A percentile compares a stretch with the other conserved stretches of the same genome.
Evolutionary conservation across 176 grass and related monocot genomes (phyloP).

Genomic region (Triticum aestivum): IWGSC_CS_RefSeq_v2.1 NC_057798.1:769874475-769874974

Average conservation of each 20-base stretch:
- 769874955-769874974: conserved; percentile 41
- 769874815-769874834: neutral
- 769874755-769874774: neutral
- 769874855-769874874: conserved; percentile 12
- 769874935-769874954: conserved; percentile 91
- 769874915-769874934: conserved; percentile 78
- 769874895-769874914: conserved; percentile 94
- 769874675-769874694: conserved; percentile 89
- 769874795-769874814: neutral
- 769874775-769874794: too few species aligned
- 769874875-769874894: conserved; percentile 65
- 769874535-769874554: neutral
- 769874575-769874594: neutral
- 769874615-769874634: conserved; percentile 64
- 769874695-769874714: conserved; percentile 68
- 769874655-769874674: conserved; percentile 96
- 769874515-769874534: neutral
- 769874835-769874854: neutral
- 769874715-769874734: neutral
- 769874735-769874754: neutral
- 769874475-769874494: neutral
- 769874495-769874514: neutral
- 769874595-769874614: conserved; percentile 5
- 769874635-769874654: conserved; percentile 97
- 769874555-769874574: neutral